phyloP scores from a whole-genome alignment of 345 rosid species.

The Moringa oleifera region DNA sequence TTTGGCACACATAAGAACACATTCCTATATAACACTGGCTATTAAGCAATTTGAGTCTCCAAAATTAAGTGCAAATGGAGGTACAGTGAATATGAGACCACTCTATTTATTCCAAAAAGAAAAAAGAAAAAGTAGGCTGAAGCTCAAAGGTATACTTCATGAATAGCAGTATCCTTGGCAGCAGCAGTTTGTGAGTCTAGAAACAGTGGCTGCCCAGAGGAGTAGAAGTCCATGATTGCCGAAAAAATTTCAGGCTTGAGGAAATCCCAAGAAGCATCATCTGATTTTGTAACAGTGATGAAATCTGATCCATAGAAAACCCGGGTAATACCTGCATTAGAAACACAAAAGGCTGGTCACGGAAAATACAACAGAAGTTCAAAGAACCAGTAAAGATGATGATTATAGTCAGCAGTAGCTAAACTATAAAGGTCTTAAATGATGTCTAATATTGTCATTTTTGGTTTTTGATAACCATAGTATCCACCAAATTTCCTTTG shows the following conservation, averaged over 20 bases:
- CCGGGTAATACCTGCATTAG: slow-evolving; percentile 55
- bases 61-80: too few relatives aligned
- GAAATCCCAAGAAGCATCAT: slow-evolving; percentile 78
- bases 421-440: not conserved
- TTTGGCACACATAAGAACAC: too few relatives aligned
- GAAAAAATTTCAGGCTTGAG: slow-evolving; percentile 92
- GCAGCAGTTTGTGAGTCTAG: slow-evolving; percentile 61
- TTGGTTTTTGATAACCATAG: too few relatives aligned
- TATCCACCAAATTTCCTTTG: too few relatives aligned
- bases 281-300: slow-evolving; percentile 83
- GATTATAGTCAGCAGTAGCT: not conserved
- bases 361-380: not conserved
- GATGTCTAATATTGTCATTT: too few relatives aligned
- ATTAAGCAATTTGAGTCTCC: too few relatives aligned
- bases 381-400: not conserved
- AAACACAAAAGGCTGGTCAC: slow-evolving; percentile 5
- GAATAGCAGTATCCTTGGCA: slow-evolving; percentile 82
- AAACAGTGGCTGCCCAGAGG: slow-evolving; percentile 86
- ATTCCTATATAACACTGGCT: too few relatives aligned
- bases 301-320: slow-evolving; percentile 95
- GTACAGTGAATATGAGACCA: too few relatives aligned
- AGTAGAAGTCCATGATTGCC: slow-evolving; percentile 89
- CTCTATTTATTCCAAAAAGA: too few relatives aligned
- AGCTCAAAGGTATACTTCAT: slow-evolving; percentile 42
- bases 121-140: not conserved